These are phyloP conservation scores for Rhizoclosmatium sp. DNA, from an alignment of 192 early-diverging fungal species.

Conservation along the genomic window DNA sequence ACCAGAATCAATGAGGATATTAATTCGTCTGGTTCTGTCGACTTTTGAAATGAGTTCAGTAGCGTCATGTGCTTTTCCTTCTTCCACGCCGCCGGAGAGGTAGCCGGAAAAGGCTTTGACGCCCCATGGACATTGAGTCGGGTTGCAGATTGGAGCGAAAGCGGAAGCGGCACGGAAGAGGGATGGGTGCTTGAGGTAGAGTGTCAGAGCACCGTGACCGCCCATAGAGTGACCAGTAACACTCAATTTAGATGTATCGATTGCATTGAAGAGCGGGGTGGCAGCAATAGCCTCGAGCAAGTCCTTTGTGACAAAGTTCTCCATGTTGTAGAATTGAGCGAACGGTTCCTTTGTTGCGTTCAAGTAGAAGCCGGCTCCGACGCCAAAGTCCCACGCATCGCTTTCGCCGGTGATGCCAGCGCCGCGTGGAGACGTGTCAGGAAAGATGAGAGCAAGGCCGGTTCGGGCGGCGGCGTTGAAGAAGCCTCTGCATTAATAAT, in stretches of 20 bases:
- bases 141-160: conserved; percentile 84
- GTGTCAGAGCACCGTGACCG: conserved; percentile 87
- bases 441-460: conserved; percentile 78
- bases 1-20: conserved; percentile 54
- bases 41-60: conserved; percentile 66
- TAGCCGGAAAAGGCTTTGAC: conserved; percentile 80
- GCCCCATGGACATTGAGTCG: conserved; percentile 78
- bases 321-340: conserved; percentile 76
- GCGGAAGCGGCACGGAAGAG: conserved; percentile 78
- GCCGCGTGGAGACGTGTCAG: conserved; percentile 85
- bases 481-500: conserved; percentile 54
- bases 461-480: conserved; percentile 67
- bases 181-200: conserved; percentile 76
- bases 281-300: conserved; percentile 64
- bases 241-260: conserved; percentile 48
- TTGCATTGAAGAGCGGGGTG: conserved; percentile 28
- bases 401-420: conserved; percentile 76
- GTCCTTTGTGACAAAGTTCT: conserved; percentile 80
- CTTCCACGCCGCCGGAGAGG: conserved; percentile 44
- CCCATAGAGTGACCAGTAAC: conserved; percentile 67
- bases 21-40: background rate
- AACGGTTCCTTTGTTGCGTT: conserved; percentile 7
- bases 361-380: conserved; percentile 65
- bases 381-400: conserved; percentile 73
- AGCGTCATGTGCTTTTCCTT: conserved; percentile 77